Evolutionary conservation across 2,329 filamentous ascomycete genomes (phyloP), one percentile per base, ranked within the genome.

Genomic region (Orbilia ellipsospora): DNA sequence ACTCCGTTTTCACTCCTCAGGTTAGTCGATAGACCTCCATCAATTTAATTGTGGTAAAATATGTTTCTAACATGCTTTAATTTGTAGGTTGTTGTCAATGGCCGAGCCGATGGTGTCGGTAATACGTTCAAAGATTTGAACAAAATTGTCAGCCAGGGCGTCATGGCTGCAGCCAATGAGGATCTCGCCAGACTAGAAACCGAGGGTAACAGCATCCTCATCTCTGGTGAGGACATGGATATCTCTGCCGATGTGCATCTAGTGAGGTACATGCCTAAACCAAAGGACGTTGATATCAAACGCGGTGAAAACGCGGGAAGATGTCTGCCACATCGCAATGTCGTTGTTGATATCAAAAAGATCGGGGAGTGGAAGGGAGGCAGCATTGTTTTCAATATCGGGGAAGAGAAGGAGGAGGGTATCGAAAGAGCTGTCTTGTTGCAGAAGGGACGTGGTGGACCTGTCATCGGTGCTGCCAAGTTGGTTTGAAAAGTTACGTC

Each of bases 321-420:
- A 77, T 82, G 82, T 61, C 66, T 83, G 13, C 67, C 78, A 28
- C 81, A 83, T 60, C 79, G 78, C 36, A 82, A 83, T 62, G 69
- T 80, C 0, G 81, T 82, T 0, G 79, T 78, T 36, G 79, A 80
- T 23, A 64, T 82, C 6, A 77, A 77, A 57, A 82, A 82, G 78
- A 78, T 82, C 69, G 82, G 82, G 4, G 80, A 82, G 67, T 83
- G 81, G 81, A 77, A 40, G 16, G 81, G 81, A 0, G 81, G 81
- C 1, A 79, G 82, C 64, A 40, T 80, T 2, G 79, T 78, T 1
- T 81, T 81, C 4, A 74, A 74, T 42, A 74, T 74, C 48, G 70
- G 57, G 18, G 70, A 68, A 54, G 70, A 77, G 59, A 79, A 78
- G 77, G 70, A 73, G 56, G 68, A 77, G 20, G 80, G 79, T 2